phyloP scores from a whole-genome alignment of 2,329 filamentous ascomycete species.

The Tolypocladium ovalisporum region DNA sequence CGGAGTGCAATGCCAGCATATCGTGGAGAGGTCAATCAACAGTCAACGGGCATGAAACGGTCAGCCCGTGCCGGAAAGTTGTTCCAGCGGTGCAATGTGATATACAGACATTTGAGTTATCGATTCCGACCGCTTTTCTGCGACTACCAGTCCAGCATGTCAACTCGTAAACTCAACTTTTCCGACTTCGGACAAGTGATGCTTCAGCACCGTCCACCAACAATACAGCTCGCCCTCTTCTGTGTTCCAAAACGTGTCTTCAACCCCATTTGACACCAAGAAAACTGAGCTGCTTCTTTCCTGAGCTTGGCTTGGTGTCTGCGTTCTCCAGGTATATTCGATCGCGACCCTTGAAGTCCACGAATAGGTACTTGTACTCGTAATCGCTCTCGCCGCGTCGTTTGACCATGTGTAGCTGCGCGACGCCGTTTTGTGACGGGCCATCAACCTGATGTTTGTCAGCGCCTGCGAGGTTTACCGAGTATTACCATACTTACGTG shows the following conservation, averaged over 20 bases:
- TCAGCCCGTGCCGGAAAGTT: background rate
- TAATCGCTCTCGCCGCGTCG: conserved; percentile 53
- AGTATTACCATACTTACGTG: conserved; percentile 43
- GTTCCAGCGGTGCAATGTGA: background rate
- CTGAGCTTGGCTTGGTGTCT: conserved; percentile 25
- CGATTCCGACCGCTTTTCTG: background rate
- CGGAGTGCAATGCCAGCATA: background rate
- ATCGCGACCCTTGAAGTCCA: conserved; percentile 66
- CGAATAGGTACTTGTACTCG: conserved; percentile 67
- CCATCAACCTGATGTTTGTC: conserved; percentile 55
- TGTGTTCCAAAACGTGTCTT: background rate
- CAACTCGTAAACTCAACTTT: background rate
- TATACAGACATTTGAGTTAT: background rate
- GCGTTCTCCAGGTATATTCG: conserved; percentile 56
- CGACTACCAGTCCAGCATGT: too few species aligned
- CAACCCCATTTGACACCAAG: conserved; percentile 50
- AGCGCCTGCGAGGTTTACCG: background rate
- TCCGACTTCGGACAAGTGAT: background rate
- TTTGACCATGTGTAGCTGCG: conserved; percentile 69
- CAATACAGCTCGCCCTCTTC: background rate
- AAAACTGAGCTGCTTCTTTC: conserved; percentile 38
- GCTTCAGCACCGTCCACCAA: background rate
- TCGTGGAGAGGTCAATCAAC: background rate
- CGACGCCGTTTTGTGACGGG: conserved; percentile 59
- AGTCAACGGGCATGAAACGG: background rate